A percentile compares a stretch with the other conserved stretches of the same genome.
These are phyloP conservation scores for Nitzschia putrida DNA, from an alignment of 108 stramenopile genomes.

Conservation along the genomic window DNA sequence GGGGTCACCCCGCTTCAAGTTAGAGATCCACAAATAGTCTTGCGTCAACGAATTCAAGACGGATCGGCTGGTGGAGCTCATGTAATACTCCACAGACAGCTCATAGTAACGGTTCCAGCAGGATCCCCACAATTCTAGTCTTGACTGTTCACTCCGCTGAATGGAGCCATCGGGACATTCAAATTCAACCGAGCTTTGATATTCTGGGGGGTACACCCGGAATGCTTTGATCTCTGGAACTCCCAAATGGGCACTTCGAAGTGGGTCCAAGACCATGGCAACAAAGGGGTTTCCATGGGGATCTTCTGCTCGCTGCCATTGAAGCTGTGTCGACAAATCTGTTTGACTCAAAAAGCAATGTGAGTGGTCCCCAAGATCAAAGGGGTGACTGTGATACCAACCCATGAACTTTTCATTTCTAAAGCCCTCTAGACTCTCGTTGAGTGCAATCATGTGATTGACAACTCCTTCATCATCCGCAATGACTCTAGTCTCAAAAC, in stretches of 20 bases:
- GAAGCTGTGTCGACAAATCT: constrained; percentile 92
- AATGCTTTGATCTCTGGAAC: constrained; percentile 94
- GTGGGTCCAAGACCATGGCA: constrained; percentile 94
- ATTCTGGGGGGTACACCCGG: constrained; percentile 94
- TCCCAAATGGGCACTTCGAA: constrained; percentile 64
- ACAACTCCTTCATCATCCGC: constrained; percentile 93
- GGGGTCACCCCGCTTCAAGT: constrained; percentile 37
- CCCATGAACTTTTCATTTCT: constrained; percentile 90
- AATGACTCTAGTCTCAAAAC: constrained; percentile 93
- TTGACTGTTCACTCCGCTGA: constrained; percentile 59
- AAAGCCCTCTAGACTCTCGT: constrained; percentile 89
- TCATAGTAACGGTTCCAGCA: constrained; percentile 96
- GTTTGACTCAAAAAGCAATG: constrained; percentile 96
- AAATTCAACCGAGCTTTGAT: constrained; percentile 59
- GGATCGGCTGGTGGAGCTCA: constrained; percentile 61
- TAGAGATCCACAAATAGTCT: constrained; percentile 90
- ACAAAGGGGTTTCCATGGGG: constrained; percentile 96
- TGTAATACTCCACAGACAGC: constrained; percentile 86
- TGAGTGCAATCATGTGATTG: constrained; percentile 97
- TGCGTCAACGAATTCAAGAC: constrained; percentile 78
- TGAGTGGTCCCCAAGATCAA: constrained; percentile 86
- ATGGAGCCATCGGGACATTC: constrained; percentile 90
- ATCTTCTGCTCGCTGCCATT: constrained; percentile 97
- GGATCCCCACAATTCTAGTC: constrained; percentile 93
- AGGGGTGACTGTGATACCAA: constrained; percentile 99